These are phyloP conservation scores for Metrosideros polymorpha DNA, from an alignment of 441 rosid genomes.

Conservation along the genomic window DNA sequence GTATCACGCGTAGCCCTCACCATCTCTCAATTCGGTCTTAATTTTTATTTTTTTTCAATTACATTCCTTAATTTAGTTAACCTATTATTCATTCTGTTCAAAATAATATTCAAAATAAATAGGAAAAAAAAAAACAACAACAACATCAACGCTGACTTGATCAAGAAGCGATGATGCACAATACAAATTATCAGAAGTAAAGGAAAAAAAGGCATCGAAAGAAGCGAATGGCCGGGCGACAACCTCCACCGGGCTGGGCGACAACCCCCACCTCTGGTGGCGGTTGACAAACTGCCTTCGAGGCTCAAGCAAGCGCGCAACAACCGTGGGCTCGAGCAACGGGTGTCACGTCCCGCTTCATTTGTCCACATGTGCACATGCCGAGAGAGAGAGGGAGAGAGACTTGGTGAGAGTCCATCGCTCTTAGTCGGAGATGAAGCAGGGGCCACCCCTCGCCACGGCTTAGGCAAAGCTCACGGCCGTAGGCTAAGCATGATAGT, in stretches of 20 bases:
- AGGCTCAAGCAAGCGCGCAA: background rate
- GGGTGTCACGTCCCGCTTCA: background rate
- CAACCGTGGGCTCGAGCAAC: background rate
- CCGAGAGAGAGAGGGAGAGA: background rate
- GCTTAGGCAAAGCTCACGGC: background rate
- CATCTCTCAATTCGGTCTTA: background rate
- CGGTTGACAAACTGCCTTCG: background rate
- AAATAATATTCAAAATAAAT: background rate
- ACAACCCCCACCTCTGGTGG: background rate
- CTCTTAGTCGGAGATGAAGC: background rate
- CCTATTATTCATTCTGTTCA: background rate
- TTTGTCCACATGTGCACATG: background rate
- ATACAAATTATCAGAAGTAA: background rate
- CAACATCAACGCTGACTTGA: background rate
- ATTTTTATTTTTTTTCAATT: background rate
- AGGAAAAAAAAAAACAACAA: background rate
- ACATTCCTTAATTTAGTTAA: background rate
- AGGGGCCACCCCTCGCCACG: background rate
- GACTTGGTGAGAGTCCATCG: background rate
- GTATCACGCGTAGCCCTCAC: background rate
- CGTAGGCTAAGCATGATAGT: background rate
- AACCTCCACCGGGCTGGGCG: too few species aligned
- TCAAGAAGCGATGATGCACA: background rate
- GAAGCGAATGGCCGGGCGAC: background rate
- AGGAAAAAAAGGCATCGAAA: background rate